Percentiles rank a stretch among this genome's conserved stretches.
These are phyloP conservation scores for Xylaria polymorpha DNA, from an alignment of 2,329 filamentous ascomycete genomes.

Conservation along the genomic window DNA sequence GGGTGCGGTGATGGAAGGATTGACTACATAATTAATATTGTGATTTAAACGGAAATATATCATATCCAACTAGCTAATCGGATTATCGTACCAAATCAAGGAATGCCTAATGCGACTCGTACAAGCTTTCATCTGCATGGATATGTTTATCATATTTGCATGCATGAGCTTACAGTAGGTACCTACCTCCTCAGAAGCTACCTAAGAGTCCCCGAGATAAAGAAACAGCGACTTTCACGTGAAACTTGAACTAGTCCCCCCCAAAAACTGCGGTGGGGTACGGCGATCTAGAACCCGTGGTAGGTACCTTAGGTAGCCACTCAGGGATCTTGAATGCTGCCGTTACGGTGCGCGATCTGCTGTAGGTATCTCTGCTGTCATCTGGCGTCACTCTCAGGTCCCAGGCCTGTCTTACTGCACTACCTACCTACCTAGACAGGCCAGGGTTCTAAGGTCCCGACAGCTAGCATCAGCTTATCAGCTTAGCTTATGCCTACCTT, in stretches of 20 bases:
- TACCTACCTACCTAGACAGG: too few relatives aligned
- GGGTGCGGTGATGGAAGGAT: constrained; percentile 34
- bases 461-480: not conserved
- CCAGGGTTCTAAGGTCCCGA: not conserved
- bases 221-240: not conserved
- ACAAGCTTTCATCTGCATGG: too few relatives aligned
- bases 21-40: not conserved
- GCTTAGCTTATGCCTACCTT: too few relatives aligned
- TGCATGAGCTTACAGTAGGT: too few relatives aligned
- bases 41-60: too few relatives aligned
- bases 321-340: constrained; percentile 3
- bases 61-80: not conserved
- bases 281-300: not conserved
- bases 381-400: constrained; percentile 18
- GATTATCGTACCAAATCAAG: not conserved
- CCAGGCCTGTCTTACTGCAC: too few relatives aligned
- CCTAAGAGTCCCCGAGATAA: too few relatives aligned
- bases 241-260: not conserved
- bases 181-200: too few relatives aligned
- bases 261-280: constrained; percentile 3
- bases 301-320: too few relatives aligned
- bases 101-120: too few relatives aligned
- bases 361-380: constrained; percentile 3
- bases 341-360: constrained; percentile 3
- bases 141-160: too few relatives aligned